A percentile compares a stretch with the other conserved stretches of the same genome.
Evolutionary conservation across 1,284 basidiomycete genomes (phyloP).

Genomic region (Trametes hirsuta): DNA sequence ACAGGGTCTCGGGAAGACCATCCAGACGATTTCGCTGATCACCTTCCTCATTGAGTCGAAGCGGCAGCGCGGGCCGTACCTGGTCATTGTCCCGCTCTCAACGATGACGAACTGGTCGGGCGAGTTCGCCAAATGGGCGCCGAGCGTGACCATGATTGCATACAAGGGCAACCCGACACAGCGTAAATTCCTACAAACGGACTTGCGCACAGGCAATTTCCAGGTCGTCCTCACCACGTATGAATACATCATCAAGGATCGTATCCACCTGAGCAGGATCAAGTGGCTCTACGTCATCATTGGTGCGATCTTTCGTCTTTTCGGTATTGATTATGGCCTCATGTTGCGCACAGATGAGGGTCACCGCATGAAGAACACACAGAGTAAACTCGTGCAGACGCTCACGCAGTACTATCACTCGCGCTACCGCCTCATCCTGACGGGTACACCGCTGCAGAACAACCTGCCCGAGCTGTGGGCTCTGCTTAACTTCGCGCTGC

Average conservation of each 20-base stretch:
- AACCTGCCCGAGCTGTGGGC: constrained; percentile 99
- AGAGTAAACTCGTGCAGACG: constrained; percentile 93
- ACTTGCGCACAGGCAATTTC: constrained; percentile 83
- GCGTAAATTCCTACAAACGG: constrained; percentile 74
- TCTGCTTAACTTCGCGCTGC: constrained; percentile 96
- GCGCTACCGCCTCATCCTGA: constrained; percentile 94
- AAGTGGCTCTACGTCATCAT: constrained; percentile 99
- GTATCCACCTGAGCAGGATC: constrained; percentile 86
- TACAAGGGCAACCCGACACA: constrained; percentile 95
- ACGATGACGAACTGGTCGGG: constrained; percentile 99
- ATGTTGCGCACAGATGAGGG: constrained; percentile 77
- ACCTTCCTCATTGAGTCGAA: constrained; percentile 96
- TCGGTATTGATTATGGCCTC: not conserved
- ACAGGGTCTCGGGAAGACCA: constrained; percentile 95
- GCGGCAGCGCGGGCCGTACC: constrained; percentile 91
- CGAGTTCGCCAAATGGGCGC: constrained; percentile 98
- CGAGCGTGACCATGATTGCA: constrained; percentile 80
- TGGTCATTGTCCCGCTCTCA: constrained; percentile 97
- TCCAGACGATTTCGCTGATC: constrained; percentile 95
- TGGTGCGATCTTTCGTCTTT: constrained; percentile 47
- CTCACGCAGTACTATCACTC: constrained; percentile 94
- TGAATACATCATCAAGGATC: constrained; percentile 99
- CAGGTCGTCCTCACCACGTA: constrained; percentile 98
- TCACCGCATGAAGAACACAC: constrained; percentile 99
- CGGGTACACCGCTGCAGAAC: constrained; percentile 98